A percentile compares a stretch with the other conserved stretches of the same genome.
These are phyloP conservation scores for Beauveria sp. DNA, from an alignment of 2,329 filamentous ascomycete genomes.

Conservation along the genomic window DNA sequence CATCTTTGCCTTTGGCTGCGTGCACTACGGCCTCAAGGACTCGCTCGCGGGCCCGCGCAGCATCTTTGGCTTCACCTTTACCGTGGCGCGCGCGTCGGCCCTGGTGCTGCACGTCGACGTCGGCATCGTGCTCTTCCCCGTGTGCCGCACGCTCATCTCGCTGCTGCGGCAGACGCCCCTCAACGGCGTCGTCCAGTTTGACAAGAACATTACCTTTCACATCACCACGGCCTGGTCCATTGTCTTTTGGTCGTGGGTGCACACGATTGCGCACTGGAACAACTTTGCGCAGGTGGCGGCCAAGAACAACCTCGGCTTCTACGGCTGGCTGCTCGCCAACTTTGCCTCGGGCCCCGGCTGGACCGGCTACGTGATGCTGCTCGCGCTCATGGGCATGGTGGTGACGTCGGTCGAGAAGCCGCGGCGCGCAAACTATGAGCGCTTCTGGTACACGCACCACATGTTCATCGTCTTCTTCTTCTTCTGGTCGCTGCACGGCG, in stretches of 20 bases:
- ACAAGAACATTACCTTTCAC: constrained; percentile 86
- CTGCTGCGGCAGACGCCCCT: constrained; percentile 71
- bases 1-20: constrained; percentile 72
- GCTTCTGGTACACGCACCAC: constrained; percentile 88
- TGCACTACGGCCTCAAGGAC: constrained; percentile 74
- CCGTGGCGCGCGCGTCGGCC: constrained; percentile 68
- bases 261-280: constrained; percentile 81
- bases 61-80: constrained; percentile 67
- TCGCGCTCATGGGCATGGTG: constrained; percentile 71
- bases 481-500: constrained; percentile 85
- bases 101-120: constrained; percentile 76
- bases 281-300: constrained; percentile 72
- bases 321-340: constrained; percentile 70
- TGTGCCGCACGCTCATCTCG: constrained; percentile 78
- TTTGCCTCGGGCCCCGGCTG: constrained; percentile 74
- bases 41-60: constrained; percentile 58
- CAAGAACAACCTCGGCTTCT: constrained; percentile 69
- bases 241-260: constrained; percentile 80
- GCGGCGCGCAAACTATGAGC: constrained; percentile 74
- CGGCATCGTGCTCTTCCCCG: constrained; percentile 69
- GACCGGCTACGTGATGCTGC: constrained; percentile 80
- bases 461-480: constrained; percentile 83
- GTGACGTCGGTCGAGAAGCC: constrained; percentile 70
- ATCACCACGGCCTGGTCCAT: constrained; percentile 81
- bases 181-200: constrained; percentile 81